Conservation (phyloP, 176 grass and related monocot genomes). For the Dactylis glomerata region DNA sequence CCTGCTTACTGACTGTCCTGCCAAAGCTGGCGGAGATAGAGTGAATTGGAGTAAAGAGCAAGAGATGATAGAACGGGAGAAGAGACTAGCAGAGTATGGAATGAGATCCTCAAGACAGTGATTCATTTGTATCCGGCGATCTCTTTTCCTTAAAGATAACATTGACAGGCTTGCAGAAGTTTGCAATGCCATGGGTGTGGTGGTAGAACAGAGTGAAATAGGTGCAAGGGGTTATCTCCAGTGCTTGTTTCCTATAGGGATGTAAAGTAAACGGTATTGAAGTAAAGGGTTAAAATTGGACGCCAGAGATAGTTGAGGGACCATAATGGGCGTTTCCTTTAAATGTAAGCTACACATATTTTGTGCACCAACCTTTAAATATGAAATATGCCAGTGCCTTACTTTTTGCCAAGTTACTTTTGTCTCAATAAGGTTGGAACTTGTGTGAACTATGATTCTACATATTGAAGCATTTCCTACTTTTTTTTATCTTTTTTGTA, state of each 20-base stretch:
- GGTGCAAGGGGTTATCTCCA: neutral
- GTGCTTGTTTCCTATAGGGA: neutral
- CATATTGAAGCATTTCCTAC: neutral
- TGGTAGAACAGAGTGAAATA: neutral
- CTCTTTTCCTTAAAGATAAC: neutral
- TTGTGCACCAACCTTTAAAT: neutral
- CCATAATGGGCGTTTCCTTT: neutral
- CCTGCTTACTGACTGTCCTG: neutral
- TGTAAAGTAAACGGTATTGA: neutral
- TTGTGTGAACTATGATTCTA: neutral
- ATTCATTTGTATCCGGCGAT: neutral
- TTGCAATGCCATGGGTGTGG: neutral
- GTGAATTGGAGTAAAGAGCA: neutral
- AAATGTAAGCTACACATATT: neutral
- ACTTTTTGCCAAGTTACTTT: neutral
- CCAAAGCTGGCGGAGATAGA: neutral
- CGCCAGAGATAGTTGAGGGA: neutral
- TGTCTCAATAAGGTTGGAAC: neutral
- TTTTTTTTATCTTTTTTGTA: slow-evolving; percentile 6
- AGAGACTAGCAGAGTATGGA: neutral
- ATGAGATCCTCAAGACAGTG: neutral
- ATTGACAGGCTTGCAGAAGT: neutral
- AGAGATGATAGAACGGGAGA: neutral
- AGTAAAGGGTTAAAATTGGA: neutral
- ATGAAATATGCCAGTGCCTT: neutral